Conservation (phyloP, 1,284 basidiomycete genomes). For the Vanrija pseudolonga region DNA sequence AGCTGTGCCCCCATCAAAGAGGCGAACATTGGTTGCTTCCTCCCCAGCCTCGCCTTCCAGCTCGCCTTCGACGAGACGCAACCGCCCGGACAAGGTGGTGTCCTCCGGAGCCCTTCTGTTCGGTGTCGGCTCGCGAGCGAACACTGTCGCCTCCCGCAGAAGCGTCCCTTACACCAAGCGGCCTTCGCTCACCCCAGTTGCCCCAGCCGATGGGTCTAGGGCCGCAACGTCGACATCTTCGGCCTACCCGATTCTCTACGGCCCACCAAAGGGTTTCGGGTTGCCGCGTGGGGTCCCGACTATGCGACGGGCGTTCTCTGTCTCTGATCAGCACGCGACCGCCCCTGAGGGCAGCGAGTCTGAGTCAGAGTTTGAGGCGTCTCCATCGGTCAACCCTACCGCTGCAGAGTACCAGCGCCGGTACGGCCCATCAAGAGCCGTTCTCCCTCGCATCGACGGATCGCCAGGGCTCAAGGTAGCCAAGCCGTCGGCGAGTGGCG, state of each 20-base stretch:
- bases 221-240: conserved; percentile 28
- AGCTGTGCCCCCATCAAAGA: conserved; percentile 27
- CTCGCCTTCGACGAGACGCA: conserved; percentile 43
- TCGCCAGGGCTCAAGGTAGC: conserved; percentile 35
- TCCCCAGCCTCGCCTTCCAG: conserved; percentile 42
- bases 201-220: conserved; percentile 9
- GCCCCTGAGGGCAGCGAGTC: conserved; percentile 31
- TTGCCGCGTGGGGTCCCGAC: conserved; percentile 7
- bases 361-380: conserved; percentile 39
- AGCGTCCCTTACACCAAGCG: conserved; percentile 23
- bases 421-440: conserved; percentile 20
- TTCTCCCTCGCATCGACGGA: conserved; percentile 30
- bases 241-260: conserved; percentile 41
- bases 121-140: conserved; percentile 20
- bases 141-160: conserved; percentile 26
- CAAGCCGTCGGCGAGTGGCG: conserved; percentile 12
- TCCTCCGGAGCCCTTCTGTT: conserved; percentile 38
- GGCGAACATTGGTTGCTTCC: conserved; percentile 30
- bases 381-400: conserved; percentile 29
- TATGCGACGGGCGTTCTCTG: conserved; percentile 47
- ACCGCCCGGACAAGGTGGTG: conserved; percentile 34
- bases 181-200: conserved; percentile 26
- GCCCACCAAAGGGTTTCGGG: conserved; percentile 8
- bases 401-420: conserved; percentile 34
- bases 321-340: conserved; percentile 36